A percentile compares a stretch with the other conserved stretches of the same genome.
Conservation (phyloP, 2,329 filamentous ascomycete genomes). For the Pseudogymnoascus sp. region DNA sequence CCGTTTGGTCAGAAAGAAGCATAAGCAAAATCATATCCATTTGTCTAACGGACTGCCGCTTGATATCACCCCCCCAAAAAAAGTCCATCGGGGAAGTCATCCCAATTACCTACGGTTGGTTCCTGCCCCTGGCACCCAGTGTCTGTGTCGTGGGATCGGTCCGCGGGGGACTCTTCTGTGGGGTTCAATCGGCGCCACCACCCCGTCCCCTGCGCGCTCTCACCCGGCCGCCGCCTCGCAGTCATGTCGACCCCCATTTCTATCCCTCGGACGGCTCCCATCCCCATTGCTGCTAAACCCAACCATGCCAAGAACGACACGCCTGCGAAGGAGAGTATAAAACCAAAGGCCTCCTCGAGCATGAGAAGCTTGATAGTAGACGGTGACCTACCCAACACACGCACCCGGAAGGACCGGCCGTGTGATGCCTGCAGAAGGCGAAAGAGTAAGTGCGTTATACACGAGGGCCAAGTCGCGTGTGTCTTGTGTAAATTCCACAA, state of each 20-base stretch:
- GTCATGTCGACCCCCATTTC: constrained; percentile 46
- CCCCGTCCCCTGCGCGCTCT: constrained; percentile 5
- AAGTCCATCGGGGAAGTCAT: background rate
- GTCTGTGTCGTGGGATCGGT: background rate
- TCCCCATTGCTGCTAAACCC: constrained; percentile 56
- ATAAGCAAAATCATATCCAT: background rate
- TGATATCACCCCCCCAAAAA: background rate
- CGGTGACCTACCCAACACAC: constrained; percentile 28
- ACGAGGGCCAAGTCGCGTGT: constrained; percentile 66
- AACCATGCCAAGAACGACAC: constrained; percentile 30
- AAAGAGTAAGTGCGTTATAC: constrained; percentile 68
- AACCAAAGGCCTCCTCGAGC: constrained; percentile 33
- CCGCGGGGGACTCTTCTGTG: constrained; percentile 4
- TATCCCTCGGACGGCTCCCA: constrained; percentile 54
- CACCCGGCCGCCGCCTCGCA: constrained; percentile 7
- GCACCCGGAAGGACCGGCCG: constrained; percentile 42
- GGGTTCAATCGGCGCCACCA: background rate
- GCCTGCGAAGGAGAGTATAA: constrained; percentile 28
- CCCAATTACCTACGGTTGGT: constrained; percentile 1
- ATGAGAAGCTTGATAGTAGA: constrained; percentile 33
- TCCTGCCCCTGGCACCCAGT: background rate
- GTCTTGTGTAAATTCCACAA: constrained; percentile 70
- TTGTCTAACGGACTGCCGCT: background rate
- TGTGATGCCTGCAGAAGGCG: constrained; percentile 69
- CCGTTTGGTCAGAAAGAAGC: background rate